Percentiles rank a stretch among this genome's conserved stretches.
Evolutionary conservation across 2,329 filamentous ascomycete species (phyloP).

Genomic region (Sporothrix mexicana): DNA sequence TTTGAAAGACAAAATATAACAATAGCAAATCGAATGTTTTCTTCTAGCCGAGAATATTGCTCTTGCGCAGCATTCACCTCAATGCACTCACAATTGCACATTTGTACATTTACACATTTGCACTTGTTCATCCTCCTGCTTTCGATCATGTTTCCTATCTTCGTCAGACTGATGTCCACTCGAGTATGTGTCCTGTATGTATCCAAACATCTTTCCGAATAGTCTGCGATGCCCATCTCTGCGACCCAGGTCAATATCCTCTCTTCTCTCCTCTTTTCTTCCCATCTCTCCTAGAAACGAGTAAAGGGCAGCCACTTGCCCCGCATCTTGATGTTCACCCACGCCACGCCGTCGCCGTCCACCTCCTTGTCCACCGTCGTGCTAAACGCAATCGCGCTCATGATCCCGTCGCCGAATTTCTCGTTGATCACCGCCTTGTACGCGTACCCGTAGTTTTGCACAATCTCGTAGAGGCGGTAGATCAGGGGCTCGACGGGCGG

Average conservation of each 20-base stretch:
- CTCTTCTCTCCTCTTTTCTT: background rate
- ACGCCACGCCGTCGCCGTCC: slow-evolving; percentile 78
- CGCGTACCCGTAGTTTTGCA: slow-evolving; percentile 96
- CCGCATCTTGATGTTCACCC: slow-evolving; percentile 82
- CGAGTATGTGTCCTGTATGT: background rate
- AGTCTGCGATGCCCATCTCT: background rate
- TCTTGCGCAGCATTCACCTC: background rate
- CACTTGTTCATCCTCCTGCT: background rate
- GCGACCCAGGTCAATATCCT: background rate
- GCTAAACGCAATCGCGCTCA: slow-evolving; percentile 92
- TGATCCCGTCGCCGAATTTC: slow-evolving; percentile 93
- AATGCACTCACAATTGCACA: background rate
- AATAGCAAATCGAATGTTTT: background rate
- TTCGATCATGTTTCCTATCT: background rate
- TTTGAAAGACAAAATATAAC: background rate
- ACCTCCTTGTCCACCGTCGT: slow-evolving; percentile 94
- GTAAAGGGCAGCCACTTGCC: slow-evolving; percentile 70
- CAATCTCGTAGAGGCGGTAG: slow-evolving; percentile 90
- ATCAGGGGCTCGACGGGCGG: slow-evolving; percentile 84
- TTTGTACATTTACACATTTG: background rate
- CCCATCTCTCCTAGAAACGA: slow-evolving; percentile 42
- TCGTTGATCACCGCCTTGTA: slow-evolving; percentile 96
- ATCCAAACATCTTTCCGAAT: slow-evolving; percentile 2
- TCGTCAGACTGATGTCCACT: background rate
- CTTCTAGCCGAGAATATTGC: background rate